Percentiles rank a stretch among this genome's conserved stretches.
phyloP scores from a whole-genome alignment of 2,329 filamentous ascomycete species.

The Phaeomoniella chlamydospora region DNA sequence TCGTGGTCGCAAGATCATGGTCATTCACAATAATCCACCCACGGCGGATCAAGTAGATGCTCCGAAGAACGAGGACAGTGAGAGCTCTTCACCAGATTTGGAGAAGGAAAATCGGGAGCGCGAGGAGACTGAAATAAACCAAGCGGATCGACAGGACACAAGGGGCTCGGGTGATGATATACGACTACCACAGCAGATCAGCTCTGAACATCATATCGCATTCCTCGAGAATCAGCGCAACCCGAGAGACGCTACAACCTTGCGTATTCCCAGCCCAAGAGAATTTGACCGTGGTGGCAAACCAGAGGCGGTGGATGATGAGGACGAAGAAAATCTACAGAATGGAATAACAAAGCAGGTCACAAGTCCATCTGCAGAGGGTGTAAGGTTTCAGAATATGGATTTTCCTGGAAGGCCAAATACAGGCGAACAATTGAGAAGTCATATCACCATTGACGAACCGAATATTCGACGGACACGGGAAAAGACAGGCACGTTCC shows the following conservation, averaged over 20 bases:
- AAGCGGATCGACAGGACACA: background rate
- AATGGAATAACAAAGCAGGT: slow-evolving; percentile 12
- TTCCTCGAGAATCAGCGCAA: slow-evolving; percentile 77
- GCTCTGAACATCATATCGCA: slow-evolving; percentile 68
- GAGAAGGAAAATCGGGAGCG: too few relatives aligned
- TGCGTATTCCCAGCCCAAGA: slow-evolving; percentile 82
- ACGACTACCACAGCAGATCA: slow-evolving; percentile 35
- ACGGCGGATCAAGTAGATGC: slow-evolving; percentile 11
- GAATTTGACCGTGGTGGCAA: slow-evolving; percentile 74
- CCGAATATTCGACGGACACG: slow-evolving; percentile 21
- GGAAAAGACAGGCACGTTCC: slow-evolving; percentile 20
- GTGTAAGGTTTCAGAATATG: slow-evolving; percentile 1
- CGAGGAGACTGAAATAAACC: too few relatives aligned
- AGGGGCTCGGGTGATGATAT: slow-evolving; percentile 26
- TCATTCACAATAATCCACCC: slow-evolving; percentile 17
- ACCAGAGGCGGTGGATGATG: slow-evolving; percentile 44
- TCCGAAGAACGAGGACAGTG: background rate
- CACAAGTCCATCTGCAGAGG: slow-evolving; percentile 3
- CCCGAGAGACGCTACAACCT: slow-evolving; percentile 52
- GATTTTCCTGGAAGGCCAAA: background rate
- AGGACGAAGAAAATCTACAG: slow-evolving; percentile 19
- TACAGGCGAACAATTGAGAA: slow-evolving; percentile 3
- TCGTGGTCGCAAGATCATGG: slow-evolving; percentile 20
- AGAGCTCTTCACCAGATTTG: background rate
- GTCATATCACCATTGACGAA: slow-evolving; percentile 33